Base-by-base conservation (phyloP, 2,329 filamentous ascomycete species). In the Fusarium domesticum region DNA sequence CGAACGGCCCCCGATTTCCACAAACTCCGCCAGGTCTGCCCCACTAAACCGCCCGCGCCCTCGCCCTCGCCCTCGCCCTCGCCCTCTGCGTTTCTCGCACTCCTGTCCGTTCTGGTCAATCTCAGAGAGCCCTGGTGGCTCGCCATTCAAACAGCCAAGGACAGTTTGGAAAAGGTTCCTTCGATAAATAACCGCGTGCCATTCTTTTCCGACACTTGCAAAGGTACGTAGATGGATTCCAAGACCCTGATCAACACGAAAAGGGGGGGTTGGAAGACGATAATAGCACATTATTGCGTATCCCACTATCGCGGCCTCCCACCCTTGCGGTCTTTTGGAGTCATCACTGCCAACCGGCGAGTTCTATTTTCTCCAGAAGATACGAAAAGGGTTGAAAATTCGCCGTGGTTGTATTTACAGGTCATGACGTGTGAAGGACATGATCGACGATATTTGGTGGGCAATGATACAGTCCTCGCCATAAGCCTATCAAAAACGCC, bases 401-500 rank as follows among this genome's bases (percentile, higher is more conserved):
- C n/a, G n/a, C n/a, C n/a, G n/a, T n/a, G n/a, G n/a, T n/a, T n/a
- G n/a, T n/a, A n/a, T 28, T 28, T 28, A 28, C 23, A 28, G 14
- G 42, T 37, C 33, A 52, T 56, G 56, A 47, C 54, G 56, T 54
- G 42, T 45, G 40, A 42, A 46, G 44, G 41, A 35, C 23, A 46
- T 47, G 37, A 34, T 43, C 46, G 45, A 42, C 39, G 20, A 30
- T 42, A 20, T 36, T 50, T 38, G 35, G 50, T 46, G 32, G 42
- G 42, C 38, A 38, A 53, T 50, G 48, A 44, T 41, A 54, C 55
- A 56, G 43, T 47, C 52, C 37, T 43, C 43, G 43, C 47, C 57
- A 54, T 61, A 48, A 63, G 58, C 62, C 62, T 60, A 63, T 63
- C 40, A 55, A 59, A n/a, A 61, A 61, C 45, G 62, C 62, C 62